A percentile compares a stretch with the other conserved stretches of the same genome.
These are phyloP conservation scores for Tilletia setariae DNA, from an alignment of 1,284 basidiomycete genomes.

Conservation along the genomic window DNA sequence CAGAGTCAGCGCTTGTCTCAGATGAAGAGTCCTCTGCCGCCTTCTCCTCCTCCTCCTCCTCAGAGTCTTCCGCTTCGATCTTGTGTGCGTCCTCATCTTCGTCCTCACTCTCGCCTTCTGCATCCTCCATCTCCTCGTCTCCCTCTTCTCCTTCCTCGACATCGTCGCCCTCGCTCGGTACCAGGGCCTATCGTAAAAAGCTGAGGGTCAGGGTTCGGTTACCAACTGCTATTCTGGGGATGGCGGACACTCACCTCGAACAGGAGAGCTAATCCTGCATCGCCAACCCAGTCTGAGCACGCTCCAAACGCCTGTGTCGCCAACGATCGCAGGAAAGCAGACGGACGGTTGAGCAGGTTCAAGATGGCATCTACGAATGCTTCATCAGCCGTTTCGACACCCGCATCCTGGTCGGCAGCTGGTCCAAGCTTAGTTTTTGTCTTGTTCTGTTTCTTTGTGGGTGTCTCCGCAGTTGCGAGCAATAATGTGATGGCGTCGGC, in stretches of 20 bases:
- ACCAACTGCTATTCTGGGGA: neutral
- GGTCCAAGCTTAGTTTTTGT: constrained; percentile 24
- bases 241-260: constrained; percentile 65
- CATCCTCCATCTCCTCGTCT: constrained; percentile 59
- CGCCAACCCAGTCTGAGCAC: constrained; percentile 68
- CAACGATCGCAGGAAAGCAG: constrained; percentile 74
- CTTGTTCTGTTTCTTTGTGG: constrained; percentile 42
- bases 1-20: constrained; percentile 5
- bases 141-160: constrained; percentile 58
- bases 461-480: constrained; percentile 21
- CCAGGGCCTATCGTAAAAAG: constrained; percentile 5
- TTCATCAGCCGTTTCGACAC: constrained; percentile 65
- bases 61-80: constrained; percentile 16
- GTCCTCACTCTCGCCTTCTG: constrained; percentile 57
- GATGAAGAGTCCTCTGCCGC: constrained; percentile 21
- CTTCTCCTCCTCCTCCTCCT: constrained; percentile 53
- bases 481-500: constrained; percentile 20
- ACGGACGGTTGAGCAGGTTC: constrained; percentile 79
- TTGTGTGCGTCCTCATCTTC: constrained; percentile 57
- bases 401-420: constrained; percentile 47
- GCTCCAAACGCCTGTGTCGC: constrained; percentile 78
- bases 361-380: constrained; percentile 82
- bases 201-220: neutral
- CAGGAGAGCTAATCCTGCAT: constrained; percentile 76
- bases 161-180: constrained; percentile 32